Percentiles rank a stretch among this genome's conserved stretches.
phyloP scores from a whole-genome alignment of 2,329 filamentous ascomycete genomes.

The Aureobasidium zeae region DNA sequence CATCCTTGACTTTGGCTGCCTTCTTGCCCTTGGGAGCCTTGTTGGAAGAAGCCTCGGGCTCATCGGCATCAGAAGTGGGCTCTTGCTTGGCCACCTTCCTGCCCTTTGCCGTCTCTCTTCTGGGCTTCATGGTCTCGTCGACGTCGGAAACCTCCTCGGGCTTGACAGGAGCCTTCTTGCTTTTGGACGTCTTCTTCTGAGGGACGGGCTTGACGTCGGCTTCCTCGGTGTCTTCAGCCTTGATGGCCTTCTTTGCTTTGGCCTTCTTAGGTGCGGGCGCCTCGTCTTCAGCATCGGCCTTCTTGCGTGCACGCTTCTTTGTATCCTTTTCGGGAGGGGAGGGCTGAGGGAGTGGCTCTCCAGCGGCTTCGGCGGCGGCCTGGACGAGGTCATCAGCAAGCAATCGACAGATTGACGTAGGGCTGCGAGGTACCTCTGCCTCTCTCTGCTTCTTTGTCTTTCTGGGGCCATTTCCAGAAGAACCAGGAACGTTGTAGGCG shows the following conservation, averaged over 20 bases:
- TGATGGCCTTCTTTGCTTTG: slow-evolving; percentile 21
- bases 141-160: slow-evolving; percentile 6
- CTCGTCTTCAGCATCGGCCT: slow-evolving; percentile 31
- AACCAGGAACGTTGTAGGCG: slow-evolving; percentile 61
- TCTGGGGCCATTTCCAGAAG: slow-evolving; percentile 49
- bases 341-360: slow-evolving; percentile 12
- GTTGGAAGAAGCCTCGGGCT: slow-evolving; percentile 8
- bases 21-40: slow-evolving; percentile 11
- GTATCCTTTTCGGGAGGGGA: slow-evolving; percentile 25
- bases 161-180: slow-evolving; percentile 8
- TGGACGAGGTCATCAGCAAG: neutral
- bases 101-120: slow-evolving; percentile 19
- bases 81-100: slow-evolving; percentile 2
- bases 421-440: slow-evolving; percentile 22
- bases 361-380: slow-evolving; percentile 19
- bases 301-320: slow-evolving; percentile 35
- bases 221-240: slow-evolving; percentile 21
- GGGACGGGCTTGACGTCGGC: slow-evolving; percentile 16
- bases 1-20: slow-evolving; percentile 1
- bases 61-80: slow-evolving; percentile 5
- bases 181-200: slow-evolving; percentile 20
- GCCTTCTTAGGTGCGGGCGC: slow-evolving; percentile 22
- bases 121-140: slow-evolving; percentile 15
- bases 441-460: slow-evolving; percentile 24
- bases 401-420: neutral